phyloP scores from a whole-genome alignment of 371 early-diverging fungal species.

The Cokeromyces recurvatus region DNA sequence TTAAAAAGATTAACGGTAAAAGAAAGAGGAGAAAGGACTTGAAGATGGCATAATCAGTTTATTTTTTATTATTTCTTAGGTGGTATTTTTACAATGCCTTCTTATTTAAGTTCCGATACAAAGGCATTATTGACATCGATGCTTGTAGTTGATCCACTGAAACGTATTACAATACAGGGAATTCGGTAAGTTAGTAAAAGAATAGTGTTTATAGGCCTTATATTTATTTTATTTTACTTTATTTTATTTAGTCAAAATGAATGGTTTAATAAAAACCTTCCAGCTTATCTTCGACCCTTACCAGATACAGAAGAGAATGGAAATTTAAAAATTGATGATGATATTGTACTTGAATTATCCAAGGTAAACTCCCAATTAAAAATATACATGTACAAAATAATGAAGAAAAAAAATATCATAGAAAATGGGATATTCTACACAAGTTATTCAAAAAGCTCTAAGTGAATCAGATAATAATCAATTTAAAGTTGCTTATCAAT shows the following conservation, averaged over 20 bases:
- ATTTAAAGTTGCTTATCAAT: conserved; percentile 91
- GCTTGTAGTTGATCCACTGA: conserved; percentile 94
- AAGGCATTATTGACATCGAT: conserved; percentile 83
- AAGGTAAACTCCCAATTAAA: conserved; percentile 33
- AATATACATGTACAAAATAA: neutral
- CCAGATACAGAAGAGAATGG: conserved; percentile 64
- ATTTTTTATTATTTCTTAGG: conserved; percentile 37
- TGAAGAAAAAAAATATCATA: conserved; percentile 8
- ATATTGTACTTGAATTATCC: conserved; percentile 71
- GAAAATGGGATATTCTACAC: conserved; percentile 77
- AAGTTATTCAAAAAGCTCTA: conserved; percentile 67
- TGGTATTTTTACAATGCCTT: conserved; percentile 87
- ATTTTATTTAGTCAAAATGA: conserved; percentile 57
- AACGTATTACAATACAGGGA: conserved; percentile 89
- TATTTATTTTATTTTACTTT: neutral
- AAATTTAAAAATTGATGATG: conserved; percentile 65
- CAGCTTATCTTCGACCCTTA: conserved; percentile 84
- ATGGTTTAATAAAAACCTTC: conserved; percentile 88
- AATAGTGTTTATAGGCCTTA: neutral
- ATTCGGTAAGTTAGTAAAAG: conserved; percentile 48
- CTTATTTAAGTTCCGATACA: conserved; percentile 80
- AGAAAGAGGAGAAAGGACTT: no score
- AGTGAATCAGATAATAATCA: conserved; percentile 82
- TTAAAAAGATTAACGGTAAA: conserved; percentile 85
- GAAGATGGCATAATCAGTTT: no score